Conservation (phyloP, 116 monocot genomes). For the Zostera marina region DNA sequence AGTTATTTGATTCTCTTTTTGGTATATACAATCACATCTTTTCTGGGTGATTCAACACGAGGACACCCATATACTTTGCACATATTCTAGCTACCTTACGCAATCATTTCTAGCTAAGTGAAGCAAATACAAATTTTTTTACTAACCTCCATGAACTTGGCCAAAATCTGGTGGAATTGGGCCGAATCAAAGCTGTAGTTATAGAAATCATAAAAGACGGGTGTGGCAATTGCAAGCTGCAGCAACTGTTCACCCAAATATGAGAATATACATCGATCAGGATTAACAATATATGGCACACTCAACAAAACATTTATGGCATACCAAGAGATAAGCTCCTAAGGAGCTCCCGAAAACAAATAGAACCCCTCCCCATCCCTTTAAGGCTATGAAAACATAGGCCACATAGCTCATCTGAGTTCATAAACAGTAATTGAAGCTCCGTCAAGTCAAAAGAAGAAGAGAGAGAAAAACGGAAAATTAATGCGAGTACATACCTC, state of each 20-base stretch:
- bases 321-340: slow-evolving; percentile 62
- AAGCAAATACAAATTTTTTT: too few species aligned
- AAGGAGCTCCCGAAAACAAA: slow-evolving; percentile 54
- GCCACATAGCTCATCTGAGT: slow-evolving; percentile 45
- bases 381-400: slow-evolving; percentile 36
- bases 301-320: slow-evolving; percentile 1
- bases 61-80: too few species aligned
- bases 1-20: too few species aligned
- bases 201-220: slow-evolving; percentile 57
- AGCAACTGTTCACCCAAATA: slow-evolving; percentile 17
- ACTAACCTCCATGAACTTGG: slow-evolving; percentile 1
- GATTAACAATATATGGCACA: too few species aligned
- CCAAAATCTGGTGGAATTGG: slow-evolving; percentile 42
- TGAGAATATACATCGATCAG: not conserved
- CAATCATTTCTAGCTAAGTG: too few species aligned
- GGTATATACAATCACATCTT: too few species aligned
- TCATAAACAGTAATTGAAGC: not conserved
- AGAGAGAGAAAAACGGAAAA: not conserved
- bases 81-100: too few species aligned
- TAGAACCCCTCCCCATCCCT: slow-evolving; percentile 63
- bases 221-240: slow-evolving; percentile 38
- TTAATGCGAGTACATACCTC: not conserved
- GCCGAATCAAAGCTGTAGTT: slow-evolving; percentile 39
- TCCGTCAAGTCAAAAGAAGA: not conserved
- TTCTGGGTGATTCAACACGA: too few species aligned